phyloP scores from a whole-genome alignment of 768 basidiomycete species.

The Pulveroboletus ravenelii region DNA sequence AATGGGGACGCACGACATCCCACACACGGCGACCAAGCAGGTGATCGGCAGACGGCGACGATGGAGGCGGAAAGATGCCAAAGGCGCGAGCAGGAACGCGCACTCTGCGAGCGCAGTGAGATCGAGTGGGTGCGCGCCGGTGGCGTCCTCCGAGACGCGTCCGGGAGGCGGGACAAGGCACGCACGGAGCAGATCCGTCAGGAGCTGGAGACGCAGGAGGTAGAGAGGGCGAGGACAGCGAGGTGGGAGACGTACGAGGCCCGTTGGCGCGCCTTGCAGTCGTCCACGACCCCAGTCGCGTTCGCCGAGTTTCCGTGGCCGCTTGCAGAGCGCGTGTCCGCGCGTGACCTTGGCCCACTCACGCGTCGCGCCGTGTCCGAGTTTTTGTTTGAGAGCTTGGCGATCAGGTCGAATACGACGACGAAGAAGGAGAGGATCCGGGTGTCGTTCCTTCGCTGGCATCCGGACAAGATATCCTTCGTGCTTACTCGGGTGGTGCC shows the following conservation, averaged over 20 bases:
- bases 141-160: conserved; percentile 47
- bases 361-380: conserved; percentile 38
- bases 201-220: conserved; percentile 43
- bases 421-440: conserved; percentile 53
- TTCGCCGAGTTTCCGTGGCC: conserved; percentile 69
- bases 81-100: conserved; percentile 33
- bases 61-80: conserved; percentile 14
- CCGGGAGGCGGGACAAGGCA: conserved; percentile 45
- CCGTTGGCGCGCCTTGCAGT: conserved; percentile 43
- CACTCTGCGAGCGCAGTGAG: conserved; percentile 46
- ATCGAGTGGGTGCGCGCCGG: conserved; percentile 59
- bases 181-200: conserved; percentile 45
- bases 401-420: conserved; percentile 36
- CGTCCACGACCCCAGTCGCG: conserved; percentile 25
- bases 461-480: conserved; percentile 57
- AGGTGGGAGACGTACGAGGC: conserved; percentile 54
- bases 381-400: conserved; percentile 47
- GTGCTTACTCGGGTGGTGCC: conserved; percentile 41
- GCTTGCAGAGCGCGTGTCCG: conserved; percentile 20
- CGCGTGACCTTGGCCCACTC: conserved; percentile 30
- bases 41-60: neutral
- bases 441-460: conserved; percentile 60
- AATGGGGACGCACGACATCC: neutral
- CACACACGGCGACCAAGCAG: no score
- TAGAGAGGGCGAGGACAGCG: conserved; percentile 34